phyloP scores from a whole-genome alignment of 192 early-diverging fungal genomes.

The Phlyctochytrium bullatum region DNA sequence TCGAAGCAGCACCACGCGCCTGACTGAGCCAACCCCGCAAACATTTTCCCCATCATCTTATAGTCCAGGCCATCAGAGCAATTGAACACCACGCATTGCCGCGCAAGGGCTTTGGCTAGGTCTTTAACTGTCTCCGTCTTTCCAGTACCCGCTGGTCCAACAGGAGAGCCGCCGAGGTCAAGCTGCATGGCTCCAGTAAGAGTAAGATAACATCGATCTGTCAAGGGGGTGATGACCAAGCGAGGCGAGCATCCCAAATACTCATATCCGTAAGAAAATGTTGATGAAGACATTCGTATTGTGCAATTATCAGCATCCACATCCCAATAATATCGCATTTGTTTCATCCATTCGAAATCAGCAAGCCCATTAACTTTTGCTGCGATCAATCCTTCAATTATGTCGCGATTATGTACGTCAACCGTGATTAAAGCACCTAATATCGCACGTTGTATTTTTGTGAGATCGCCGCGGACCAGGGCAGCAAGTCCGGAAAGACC shows the following conservation, averaged over 20 bases:
- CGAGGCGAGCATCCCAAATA: conserved; percentile 62
- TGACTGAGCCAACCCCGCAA: conserved; percentile 58
- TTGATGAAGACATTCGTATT: conserved; percentile 56
- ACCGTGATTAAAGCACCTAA: conserved; percentile 61
- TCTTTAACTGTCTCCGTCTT: conserved; percentile 67
- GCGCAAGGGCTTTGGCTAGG: conserved; percentile 57
- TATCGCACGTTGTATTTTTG: conserved; percentile 54
- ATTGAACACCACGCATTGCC: conserved; percentile 65
- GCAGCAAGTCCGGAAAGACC: conserved; percentile 49
- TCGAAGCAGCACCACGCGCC: conserved; percentile 66
- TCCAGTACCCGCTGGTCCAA: conserved; percentile 59
- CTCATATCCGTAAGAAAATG: conserved; percentile 60
- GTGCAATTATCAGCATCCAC: conserved; percentile 55
- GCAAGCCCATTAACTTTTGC: conserved; percentile 39
- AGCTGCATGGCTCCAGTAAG: conserved; percentile 62
- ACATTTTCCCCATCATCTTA: conserved; percentile 71
- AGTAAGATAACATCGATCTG: conserved; percentile 63
- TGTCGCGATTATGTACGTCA: conserved; percentile 63
- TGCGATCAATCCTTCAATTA: conserved; percentile 45
- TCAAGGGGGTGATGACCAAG: conserved; percentile 60
- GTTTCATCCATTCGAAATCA: conserved; percentile 66
- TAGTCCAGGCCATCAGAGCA: conserved; percentile 66
- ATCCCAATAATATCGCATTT: conserved; percentile 63
- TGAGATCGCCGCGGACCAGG: conserved; percentile 61
- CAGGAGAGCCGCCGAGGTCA: conserved; percentile 58